Conservation (phyloP, 2,329 filamentous ascomycete genomes). For the Teratosphaeria viscida region DNA sequence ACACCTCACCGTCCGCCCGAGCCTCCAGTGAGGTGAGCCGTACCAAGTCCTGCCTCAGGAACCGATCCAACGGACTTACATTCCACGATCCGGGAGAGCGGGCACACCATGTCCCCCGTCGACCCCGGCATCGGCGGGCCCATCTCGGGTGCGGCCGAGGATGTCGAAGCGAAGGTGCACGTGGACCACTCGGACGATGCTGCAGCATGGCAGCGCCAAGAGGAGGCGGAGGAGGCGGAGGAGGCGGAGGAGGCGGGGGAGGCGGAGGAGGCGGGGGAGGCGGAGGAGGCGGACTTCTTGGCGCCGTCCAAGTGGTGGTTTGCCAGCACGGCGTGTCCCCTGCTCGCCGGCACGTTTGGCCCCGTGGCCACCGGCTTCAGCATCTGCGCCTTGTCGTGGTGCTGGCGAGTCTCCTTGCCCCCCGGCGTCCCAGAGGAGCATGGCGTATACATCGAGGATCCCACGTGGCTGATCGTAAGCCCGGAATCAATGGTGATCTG, state of each 20-base stretch:
- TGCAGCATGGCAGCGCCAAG: constrained; percentile 23
- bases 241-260: constrained; percentile 34
- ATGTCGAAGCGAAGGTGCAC: constrained; percentile 27
- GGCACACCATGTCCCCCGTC: constrained; percentile 16
- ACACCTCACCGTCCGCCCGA: not conserved
- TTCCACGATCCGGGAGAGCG: not conserved
- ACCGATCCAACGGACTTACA: too few relatives aligned
- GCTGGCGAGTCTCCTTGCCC: constrained; percentile 46
- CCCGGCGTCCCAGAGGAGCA: constrained; percentile 34
- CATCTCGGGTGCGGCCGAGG: constrained; percentile 36
- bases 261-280: constrained; percentile 25
- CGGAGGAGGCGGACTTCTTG: constrained; percentile 33
- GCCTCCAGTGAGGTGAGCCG: not conserved
- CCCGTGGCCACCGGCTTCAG: constrained; percentile 30
- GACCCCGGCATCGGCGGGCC: constrained; percentile 45
- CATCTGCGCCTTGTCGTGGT: constrained; percentile 42
- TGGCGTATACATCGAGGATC: constrained; percentile 41
- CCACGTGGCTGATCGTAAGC: constrained; percentile 36
- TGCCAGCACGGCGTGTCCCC: constrained; percentile 47
- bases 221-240: constrained; percentile 32
- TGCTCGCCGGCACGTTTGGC: constrained; percentile 40
- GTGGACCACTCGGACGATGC: constrained; percentile 29
- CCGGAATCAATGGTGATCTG: not conserved
- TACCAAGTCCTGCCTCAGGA: too few relatives aligned
- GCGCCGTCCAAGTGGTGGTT: constrained; percentile 48